Evolutionary conservation across 352 stramenopile genomes (phyloP), one percentile per base, ranked within the genome.

Genomic region (Phytophthora idaei): DNA sequence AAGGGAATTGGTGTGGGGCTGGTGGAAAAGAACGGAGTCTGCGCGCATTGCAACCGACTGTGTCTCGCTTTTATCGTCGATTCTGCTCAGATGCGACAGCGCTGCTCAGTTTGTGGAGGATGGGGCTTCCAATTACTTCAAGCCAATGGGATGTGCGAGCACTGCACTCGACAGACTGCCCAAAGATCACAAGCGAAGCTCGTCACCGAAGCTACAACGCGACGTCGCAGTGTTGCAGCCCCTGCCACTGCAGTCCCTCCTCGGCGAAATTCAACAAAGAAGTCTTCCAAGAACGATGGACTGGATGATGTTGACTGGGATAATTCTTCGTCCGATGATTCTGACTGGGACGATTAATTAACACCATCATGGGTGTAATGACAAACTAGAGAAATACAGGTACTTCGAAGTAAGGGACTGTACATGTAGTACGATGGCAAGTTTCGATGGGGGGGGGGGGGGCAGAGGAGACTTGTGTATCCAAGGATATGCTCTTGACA

Each of bases 21-120:
- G 25, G 80, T 85, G 4, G 79, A 92, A 67, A 89, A 89, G 72
- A 92, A 92, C 46, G 83, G 81, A 6, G 68, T 85, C 8, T 92
- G 83, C 37, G 75, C 74, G 11, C 81, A 92, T 60, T 92, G 83
- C 64, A 90, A 92, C 45, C 81, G 83, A 3, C 65, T 92, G 44
- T 74, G 74, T 1, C 80, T 90, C 44, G 83, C 82, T 12, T 90
- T 92, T 51, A 90, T 92, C 67, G 77, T 92, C 15, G 81, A 83
- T 36, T 87, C 83, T 14, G 76, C 78, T 29, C 77, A 85, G 28
- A 85, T 92, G 57, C 78, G 75, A 11, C 73, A 74, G 48, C 71
- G 78, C 0, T 92, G 83, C 57, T 69, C 78, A 0, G 61, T 71
- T 10, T 92, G 83, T 61, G 61, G 71, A 9, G 81, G 81, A 50